A percentile compares a stretch with the other conserved stretches of the same genome.
These are phyloP conservation scores for Dryadomyces sulphureus DNA, from an alignment of 2,329 filamentous ascomycete species.

Conservation along the genomic window DNA sequence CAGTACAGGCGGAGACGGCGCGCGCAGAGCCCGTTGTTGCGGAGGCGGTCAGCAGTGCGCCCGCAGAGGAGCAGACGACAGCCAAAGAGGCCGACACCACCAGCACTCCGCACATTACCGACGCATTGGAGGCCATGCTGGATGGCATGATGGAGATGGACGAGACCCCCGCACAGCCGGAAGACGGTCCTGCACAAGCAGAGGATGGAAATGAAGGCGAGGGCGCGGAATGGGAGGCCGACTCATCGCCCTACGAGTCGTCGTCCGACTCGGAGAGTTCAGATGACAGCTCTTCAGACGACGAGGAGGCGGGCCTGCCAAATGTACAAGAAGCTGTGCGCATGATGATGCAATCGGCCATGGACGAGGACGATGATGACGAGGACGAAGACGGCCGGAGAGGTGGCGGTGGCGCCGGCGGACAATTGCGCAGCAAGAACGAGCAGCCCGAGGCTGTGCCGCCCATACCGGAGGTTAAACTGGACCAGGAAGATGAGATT, in stretches of 20 bases:
- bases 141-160: conserved; percentile 11
- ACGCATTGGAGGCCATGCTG: conserved; percentile 14
- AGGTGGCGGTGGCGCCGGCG: conserved; percentile 18
- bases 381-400: conserved; percentile 17
- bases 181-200: not conserved
- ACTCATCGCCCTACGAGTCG: conserved; percentile 63
- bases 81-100: not conserved
- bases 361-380: conserved; percentile 21
- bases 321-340: conserved; percentile 71
- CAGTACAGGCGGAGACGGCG: not conserved
- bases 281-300: conserved; percentile 38
- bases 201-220: not conserved
- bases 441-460: conserved; percentile 51
- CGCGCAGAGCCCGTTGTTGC: not conserved
- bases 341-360: conserved; percentile 70
- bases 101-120: conserved; percentile 8
- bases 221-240: conserved; percentile 59
- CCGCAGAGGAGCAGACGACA: not conserved
- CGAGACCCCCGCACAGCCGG: not conserved
- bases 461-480: conserved; percentile 62
- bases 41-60: not conserved
- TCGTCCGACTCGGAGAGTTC: conserved; percentile 45
- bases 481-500: conserved; percentile 65
- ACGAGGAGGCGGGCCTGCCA: conserved; percentile 50
- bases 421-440: conserved; percentile 64